These are phyloP conservation scores for Geopyxis carbonaria DNA, from an alignment of 495 filamentous ascomycete genomes.

Conservation along the genomic window DNA sequence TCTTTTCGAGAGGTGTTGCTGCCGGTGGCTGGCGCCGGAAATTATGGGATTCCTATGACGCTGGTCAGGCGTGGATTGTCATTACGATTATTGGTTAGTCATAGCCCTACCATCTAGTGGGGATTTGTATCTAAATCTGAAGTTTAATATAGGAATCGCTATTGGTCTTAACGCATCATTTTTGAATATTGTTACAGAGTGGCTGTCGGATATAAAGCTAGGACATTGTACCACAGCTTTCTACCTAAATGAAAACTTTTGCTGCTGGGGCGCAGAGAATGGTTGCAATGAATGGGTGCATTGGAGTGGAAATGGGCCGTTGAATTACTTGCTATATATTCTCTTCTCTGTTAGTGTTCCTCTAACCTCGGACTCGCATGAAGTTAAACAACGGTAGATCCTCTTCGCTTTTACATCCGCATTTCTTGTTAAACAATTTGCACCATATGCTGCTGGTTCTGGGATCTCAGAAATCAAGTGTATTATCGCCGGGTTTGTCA, in stretches of 20 bases:
- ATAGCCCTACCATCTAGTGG: background rate
- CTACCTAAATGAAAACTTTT: constrained; percentile 95
- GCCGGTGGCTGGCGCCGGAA: constrained; percentile 65
- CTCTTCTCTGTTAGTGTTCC: constrained; percentile 50
- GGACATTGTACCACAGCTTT: constrained; percentile 89
- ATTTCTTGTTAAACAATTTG: constrained; percentile 75
- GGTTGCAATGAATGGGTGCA: constrained; percentile 77
- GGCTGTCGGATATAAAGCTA: constrained; percentile 88
- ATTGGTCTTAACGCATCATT: constrained; percentile 90
- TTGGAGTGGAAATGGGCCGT: constrained; percentile 61
- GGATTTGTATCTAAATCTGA: background rate
- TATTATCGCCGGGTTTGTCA: constrained; percentile 97
- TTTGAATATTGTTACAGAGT: constrained; percentile 91
- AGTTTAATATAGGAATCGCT: constrained; percentile 38
- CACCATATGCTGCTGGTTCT: constrained; percentile 90
- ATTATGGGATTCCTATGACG: constrained; percentile 77
- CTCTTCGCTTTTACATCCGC: constrained; percentile 71
- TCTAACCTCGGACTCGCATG: background rate
- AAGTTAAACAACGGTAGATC: constrained; percentile 32
- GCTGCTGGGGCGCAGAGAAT: constrained; percentile 91
- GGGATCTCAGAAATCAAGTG: constrained; percentile 99
- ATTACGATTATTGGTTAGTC: constrained; percentile 63
- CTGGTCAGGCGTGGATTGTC: constrained; percentile 95
- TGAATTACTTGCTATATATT: constrained; percentile 84
- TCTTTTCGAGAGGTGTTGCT: constrained; percentile 51